Percentiles rank a stretch among this genome's conserved stretches.
phyloP scores from a whole-genome alignment of 164 flowering plant genomes.

The Tetrastigma voinierianum region DNA sequence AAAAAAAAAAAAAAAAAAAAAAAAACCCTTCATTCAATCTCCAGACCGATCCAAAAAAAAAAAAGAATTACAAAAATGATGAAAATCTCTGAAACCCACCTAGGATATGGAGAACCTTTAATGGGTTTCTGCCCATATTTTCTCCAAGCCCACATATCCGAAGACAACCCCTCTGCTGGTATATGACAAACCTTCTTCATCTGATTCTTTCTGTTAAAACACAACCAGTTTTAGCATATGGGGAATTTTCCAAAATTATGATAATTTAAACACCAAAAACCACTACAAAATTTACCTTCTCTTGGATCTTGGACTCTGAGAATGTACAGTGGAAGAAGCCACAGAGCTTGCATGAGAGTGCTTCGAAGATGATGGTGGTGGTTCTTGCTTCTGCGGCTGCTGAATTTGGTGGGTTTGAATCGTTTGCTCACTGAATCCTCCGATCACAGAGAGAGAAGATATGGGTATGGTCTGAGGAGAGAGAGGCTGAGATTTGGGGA shows the following conservation, averaged over 20 bases:
- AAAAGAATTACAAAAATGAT: neutral
- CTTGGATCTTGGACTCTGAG: constrained; percentile 56
- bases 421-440: constrained; percentile 8
- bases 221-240: neutral
- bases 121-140: constrained; percentile 98
- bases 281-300: constrained; percentile 48
- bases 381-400: constrained; percentile 8
- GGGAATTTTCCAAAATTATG: constrained; percentile 9
- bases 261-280: neutral
- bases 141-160: constrained; percentile 96
- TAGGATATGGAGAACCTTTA: constrained; percentile 95
- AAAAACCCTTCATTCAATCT: neutral
- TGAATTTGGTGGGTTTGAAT: constrained; percentile 14
- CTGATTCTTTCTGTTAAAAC: constrained; percentile 66
- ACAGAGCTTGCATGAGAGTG: constrained; percentile 17
- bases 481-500: constrained; percentile 27
- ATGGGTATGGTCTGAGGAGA: constrained; percentile 20
- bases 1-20: neutral
- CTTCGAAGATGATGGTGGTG: constrained; percentile 15
- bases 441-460: constrained; percentile 16
- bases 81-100: constrained; percentile 32
- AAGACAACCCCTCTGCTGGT: constrained; percentile 70
- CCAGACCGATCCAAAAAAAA: neutral
- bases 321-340: constrained; percentile 5
- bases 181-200: constrained; percentile 80